Percentiles rank a stretch among this genome's conserved stretches.
These are phyloP conservation scores for Blumeria hordei DNA, from an alignment of 2,329 filamentous ascomycete species.

Conservation along the genomic window DNA sequence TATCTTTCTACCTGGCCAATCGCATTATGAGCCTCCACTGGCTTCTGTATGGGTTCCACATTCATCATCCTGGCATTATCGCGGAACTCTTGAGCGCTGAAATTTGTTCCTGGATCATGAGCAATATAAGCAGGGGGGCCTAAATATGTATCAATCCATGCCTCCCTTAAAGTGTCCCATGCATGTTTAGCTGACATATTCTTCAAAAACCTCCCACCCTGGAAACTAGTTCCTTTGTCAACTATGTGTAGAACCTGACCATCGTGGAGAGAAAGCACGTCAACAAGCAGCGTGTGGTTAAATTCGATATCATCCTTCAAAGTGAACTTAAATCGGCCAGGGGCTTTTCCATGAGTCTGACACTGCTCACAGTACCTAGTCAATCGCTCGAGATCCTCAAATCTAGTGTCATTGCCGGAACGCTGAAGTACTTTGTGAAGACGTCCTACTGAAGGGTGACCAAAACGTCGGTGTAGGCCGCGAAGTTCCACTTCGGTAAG, in stretches of 20 bases:
- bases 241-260: conserved; percentile 1
- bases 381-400: not conserved
- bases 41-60: not conserved
- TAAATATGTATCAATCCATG: conserved; percentile 3
- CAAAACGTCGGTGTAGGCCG: not conserved
- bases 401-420: not conserved
- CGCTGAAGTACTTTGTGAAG: not conserved
- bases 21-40: not conserved
- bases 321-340: conserved; percentile 1
- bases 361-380: not conserved
- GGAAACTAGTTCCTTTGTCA: conserved; percentile 1
- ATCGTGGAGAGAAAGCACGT: conserved; percentile 1
- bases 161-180: conserved; percentile 1
- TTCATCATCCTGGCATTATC: not conserved
- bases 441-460: not conserved
- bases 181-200: not conserved
- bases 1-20: not conserved
- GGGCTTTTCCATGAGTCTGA: not conserved
- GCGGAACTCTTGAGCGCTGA: not conserved
- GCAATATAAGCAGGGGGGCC: not conserved
- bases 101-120: conserved; percentile 1
- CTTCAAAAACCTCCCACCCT: conserved; percentile 1
- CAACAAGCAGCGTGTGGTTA: conserved; percentile 2
- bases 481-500: not conserved
- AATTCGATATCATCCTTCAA: not conserved